Evolutionary conservation across 2,329 filamentous ascomycete species (phyloP).

Genomic region (Neofusicoccum ribis): DNA sequence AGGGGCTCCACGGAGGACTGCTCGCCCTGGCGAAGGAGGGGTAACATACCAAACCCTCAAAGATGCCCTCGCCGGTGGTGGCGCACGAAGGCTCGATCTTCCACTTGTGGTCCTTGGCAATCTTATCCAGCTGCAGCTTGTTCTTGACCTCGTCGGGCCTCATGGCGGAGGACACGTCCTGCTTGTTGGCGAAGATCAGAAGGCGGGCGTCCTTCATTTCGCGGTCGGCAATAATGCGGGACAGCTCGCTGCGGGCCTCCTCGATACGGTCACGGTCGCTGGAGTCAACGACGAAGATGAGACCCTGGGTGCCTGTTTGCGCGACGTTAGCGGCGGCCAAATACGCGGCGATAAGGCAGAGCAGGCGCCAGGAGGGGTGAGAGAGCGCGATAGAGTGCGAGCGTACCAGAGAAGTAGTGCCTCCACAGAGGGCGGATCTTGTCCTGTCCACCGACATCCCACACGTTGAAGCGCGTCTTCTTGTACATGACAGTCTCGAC

Average conservation of each 20-base stretch:
- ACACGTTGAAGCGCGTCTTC: conserved; percentile 99
- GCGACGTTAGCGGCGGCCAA: conserved; percentile 8
- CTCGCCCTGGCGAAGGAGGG: not conserved
- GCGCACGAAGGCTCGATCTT: conserved; percentile 57
- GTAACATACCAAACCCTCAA: conserved; percentile 48
- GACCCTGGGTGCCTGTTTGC: conserved; percentile 79
- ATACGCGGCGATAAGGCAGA: not conserved
- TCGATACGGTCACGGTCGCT: conserved; percentile 98
- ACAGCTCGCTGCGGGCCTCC: conserved; percentile 93
- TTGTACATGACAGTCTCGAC: conserved; percentile 99
- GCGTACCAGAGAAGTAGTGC: conserved; percentile 86
- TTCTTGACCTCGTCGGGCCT: conserved; percentile 52
- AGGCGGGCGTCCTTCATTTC: conserved; percentile 97
- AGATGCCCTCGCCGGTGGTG: conserved; percentile 55
- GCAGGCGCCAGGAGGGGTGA: not conserved
- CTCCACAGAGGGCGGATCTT: conserved; percentile 99
- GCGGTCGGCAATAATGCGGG: conserved; percentile 98
- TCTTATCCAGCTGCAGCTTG: conserved; percentile 48
- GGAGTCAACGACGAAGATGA: conserved; percentile 99
- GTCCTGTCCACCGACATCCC: conserved; percentile 99
- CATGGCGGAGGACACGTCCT: conserved; percentile 76
- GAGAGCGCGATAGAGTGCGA: conserved; percentile 19
- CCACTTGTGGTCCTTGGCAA: conserved; percentile 55
- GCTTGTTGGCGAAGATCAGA: conserved; percentile 99
- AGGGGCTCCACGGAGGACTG: no score